These are phyloP conservation scores for Phytophthora colocasiae DNA, from an alignment of 352 stramenopile genomes.

Conservation along the genomic window DNA sequence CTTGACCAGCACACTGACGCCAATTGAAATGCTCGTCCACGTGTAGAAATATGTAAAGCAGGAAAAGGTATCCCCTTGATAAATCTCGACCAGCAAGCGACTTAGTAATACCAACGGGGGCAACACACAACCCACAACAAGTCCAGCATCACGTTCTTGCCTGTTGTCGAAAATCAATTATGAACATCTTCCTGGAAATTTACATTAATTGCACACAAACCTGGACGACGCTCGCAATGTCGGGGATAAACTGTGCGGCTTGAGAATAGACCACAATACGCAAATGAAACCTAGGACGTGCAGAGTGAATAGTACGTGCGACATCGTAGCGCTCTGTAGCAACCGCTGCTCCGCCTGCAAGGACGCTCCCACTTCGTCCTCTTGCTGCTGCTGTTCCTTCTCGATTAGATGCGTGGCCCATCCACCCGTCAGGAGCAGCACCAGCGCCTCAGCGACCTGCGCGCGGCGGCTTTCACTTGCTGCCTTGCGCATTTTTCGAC, in stretches of 20 bases:
- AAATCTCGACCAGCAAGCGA: constrained; percentile 52
- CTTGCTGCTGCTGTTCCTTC: constrained; percentile 19
- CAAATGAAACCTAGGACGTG: constrained; percentile 38
- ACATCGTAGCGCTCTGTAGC: constrained; percentile 40
- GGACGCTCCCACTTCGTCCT: constrained; percentile 8
- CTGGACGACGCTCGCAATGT: constrained; percentile 30
- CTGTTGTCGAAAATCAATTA: constrained; percentile 28
- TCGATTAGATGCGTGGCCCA: constrained; percentile 45
- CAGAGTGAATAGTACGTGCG: constrained; percentile 35
- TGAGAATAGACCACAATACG: constrained; percentile 38
- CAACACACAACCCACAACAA: constrained; percentile 67
- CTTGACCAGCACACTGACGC: constrained; percentile 55
- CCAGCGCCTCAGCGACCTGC: constrained; percentile 41
- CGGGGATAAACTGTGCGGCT: constrained; percentile 21
- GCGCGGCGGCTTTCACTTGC: constrained; percentile 24
- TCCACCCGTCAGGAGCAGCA: constrained; percentile 39
- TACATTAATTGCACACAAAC: constrained; percentile 13
- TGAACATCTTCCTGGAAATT: constrained; percentile 7
- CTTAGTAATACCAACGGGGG: constrained; percentile 66
- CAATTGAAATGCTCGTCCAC: constrained; percentile 61
- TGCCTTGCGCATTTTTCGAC: constrained; percentile 20
- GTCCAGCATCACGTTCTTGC: constrained; percentile 60
- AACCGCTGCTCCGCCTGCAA: constrained; percentile 35
- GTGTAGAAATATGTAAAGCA: constrained; percentile 62
- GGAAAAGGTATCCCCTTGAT: constrained; percentile 33